phyloP scores from a whole-genome alignment of 345 rosid genomes.

The Eucalyptus virginea region DNA sequence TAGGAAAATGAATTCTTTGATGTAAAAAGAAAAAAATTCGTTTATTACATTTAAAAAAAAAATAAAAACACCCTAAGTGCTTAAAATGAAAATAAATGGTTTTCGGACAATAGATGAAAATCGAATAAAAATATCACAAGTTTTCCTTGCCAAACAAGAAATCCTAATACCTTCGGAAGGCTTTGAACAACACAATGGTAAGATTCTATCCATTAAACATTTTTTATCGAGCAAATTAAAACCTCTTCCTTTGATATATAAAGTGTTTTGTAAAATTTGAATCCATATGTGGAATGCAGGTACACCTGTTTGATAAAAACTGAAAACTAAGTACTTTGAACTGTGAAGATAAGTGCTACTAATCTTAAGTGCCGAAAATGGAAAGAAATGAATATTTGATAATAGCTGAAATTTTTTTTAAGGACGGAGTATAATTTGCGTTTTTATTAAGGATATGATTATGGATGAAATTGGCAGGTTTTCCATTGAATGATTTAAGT shows the following conservation, averaged over 20 bases:
- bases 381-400: not conserved
- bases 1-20: not conserved
- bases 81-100: too few relatives aligned
- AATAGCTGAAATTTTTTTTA: not conserved
- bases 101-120: not conserved
- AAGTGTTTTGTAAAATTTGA: not conserved
- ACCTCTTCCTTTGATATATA: not conserved
- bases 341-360: not conserved
- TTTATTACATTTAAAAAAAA: not conserved
- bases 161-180: not conserved
- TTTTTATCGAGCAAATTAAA: not conserved
- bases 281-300: not conserved
- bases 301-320: not conserved
- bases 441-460: not conserved
- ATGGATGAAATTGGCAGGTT: not conserved
- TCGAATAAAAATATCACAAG: not conserved
- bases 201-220: not conserved
- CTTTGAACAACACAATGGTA: not conserved
- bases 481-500: not conserved
- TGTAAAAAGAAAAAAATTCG: not conserved
- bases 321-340: not conserved
- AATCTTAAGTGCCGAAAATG: not conserved
- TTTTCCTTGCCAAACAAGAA: not conserved
- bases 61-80: not conserved
- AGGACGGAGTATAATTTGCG: not conserved